Percentiles rank a stretch among this genome's conserved stretches.
Conservation (phyloP, 768 basidiomycete genomes). For the Pleurotus tuoliensis region DNA sequence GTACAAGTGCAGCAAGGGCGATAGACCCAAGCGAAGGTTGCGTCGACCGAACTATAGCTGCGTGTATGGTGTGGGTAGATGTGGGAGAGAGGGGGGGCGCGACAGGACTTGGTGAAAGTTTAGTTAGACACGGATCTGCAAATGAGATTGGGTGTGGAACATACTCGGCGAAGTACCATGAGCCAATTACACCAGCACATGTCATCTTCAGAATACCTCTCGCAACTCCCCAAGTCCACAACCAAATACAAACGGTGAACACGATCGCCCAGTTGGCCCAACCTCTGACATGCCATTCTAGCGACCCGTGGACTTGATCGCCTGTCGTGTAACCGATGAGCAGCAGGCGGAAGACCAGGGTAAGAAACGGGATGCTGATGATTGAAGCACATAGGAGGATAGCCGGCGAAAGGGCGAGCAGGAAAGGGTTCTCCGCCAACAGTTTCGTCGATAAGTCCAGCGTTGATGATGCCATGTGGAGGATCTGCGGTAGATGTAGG, state of each 20-base stretch:
- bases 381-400: slow-evolving; percentile 67
- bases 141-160: slow-evolving; percentile 17
- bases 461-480: slow-evolving; percentile 61
- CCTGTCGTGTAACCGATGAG: slow-evolving; percentile 53
- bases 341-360: slow-evolving; percentile 73
- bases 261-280: slow-evolving; percentile 41
- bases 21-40: slow-evolving; percentile 82
- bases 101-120: slow-evolving; percentile 21
- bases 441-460: slow-evolving; percentile 63
- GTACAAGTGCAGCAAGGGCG: slow-evolving; percentile 69
- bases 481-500: slow-evolving; percentile 63
- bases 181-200: slow-evolving; percentile 79
- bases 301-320: slow-evolving; percentile 18
- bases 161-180: slow-evolving; percentile 80
- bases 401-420: slow-evolving; percentile 70
- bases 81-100: slow-evolving; percentile 41
- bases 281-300: slow-evolving; percentile 38
- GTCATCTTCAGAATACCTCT: slow-evolving; percentile 75
- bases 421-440: slow-evolving; percentile 67
- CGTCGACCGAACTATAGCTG: slow-evolving; percentile 73
- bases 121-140: not conserved
- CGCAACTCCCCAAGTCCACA: slow-evolving; percentile 78
- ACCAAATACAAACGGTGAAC: slow-evolving; percentile 58
- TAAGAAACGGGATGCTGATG: slow-evolving; percentile 74
- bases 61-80: slow-evolving; percentile 72